Base-by-base conservation (phyloP, 2,329 filamentous ascomycete genomes). In the Apiospora malaysiana region DNA sequence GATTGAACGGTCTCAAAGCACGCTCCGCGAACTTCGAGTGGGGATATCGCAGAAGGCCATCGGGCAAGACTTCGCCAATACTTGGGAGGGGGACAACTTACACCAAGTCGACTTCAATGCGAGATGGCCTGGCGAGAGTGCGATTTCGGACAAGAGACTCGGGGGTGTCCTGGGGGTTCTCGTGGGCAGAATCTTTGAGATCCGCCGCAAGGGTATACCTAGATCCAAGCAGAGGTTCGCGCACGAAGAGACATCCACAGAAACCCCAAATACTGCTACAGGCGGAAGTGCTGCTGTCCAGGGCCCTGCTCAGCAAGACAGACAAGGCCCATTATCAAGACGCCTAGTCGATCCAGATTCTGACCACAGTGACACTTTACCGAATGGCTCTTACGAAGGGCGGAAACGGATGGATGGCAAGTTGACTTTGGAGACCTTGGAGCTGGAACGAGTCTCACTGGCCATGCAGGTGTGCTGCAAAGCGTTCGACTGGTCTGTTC, bases 371-470 rank as follows among this genome's bases (percentile, higher is more conserved):
- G 56, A 63, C 27, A 23, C 18, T 23, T 12, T 63, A n/a, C 32
- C 56, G 21, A 8, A 70, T n/a, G 27, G 45, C 4, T 51, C 68
- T 18, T 43, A 73, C 73, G 42, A 67, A 73, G 49, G 77, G 75
- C 65, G 79, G 81, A 73, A 83, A 83, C 80, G 83, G 25, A 80
- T 89, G 1, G 85, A 88, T 43, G 86, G 86, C 45, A 89, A 89
- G 75, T 82, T 96, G 21, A 88, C 85, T 72, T 82, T 96, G n/a
- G 90, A 93, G 71, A 89, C 86, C 1, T 83, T 96, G 12, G 93
- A 94, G 80, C 84, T 96, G 2, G 93, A 96, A 80, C 88, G 92
- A 32, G 88, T 95, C 2, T 87, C 89, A 0, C 82, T 96, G n/a
- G 94, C 91, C 0, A 86, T 94, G 56, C 85, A 90, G 10, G 89